Conservation (phyloP, 495 filamentous ascomycete species). For the Bryoglossum gracile region DNA sequence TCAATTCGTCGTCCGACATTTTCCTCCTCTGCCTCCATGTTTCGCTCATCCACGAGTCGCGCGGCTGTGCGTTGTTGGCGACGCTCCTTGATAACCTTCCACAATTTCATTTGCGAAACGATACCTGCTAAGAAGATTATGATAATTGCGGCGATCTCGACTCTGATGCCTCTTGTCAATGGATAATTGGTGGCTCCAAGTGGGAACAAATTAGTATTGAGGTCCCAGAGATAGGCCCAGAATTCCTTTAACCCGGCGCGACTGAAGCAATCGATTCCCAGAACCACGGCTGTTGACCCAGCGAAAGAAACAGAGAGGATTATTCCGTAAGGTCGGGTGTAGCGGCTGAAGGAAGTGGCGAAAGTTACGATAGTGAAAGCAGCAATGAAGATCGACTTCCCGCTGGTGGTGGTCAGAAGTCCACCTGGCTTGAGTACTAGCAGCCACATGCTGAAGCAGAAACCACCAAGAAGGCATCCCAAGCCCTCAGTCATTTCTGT, state of each 20-base stretch:
- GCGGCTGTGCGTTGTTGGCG: slow-evolving; percentile 53
- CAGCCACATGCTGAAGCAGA: slow-evolving; percentile 87
- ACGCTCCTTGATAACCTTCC: slow-evolving; percentile 76
- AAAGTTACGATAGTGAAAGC: slow-evolving; percentile 60
- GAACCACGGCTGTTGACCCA: slow-evolving; percentile 66
- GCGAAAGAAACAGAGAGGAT: slow-evolving; percentile 72
- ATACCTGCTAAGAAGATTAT: slow-evolving; percentile 67
- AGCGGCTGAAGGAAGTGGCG: slow-evolving; percentile 67
- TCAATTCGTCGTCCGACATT: slow-evolving; percentile 61
- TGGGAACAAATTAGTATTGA: slow-evolving; percentile 78
- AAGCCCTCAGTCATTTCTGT: slow-evolving; percentile 80
- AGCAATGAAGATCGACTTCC: slow-evolving; percentile 69
- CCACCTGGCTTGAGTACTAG: slow-evolving; percentile 71
- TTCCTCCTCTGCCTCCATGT: slow-evolving; percentile 63
- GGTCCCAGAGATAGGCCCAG: slow-evolving; percentile 86
- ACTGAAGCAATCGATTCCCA: slow-evolving; percentile 90
- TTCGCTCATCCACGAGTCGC: slow-evolving; percentile 46
- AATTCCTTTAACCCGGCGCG: slow-evolving; percentile 88
- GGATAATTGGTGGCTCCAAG: slow-evolving; percentile 70
- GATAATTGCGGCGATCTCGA: slow-evolving; percentile 74
- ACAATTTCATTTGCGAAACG: slow-evolving; percentile 77
- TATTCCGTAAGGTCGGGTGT: slow-evolving; percentile 69
- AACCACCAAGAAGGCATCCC: slow-evolving; percentile 81
- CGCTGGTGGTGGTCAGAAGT: slow-evolving; percentile 50
- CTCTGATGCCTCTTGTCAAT: slow-evolving; percentile 75